Percentiles rank a stretch among this genome's conserved stretches.
phyloP scores from a whole-genome alignment of 2,329 filamentous ascomycete genomes.

The Clathrospora elynae region DNA sequence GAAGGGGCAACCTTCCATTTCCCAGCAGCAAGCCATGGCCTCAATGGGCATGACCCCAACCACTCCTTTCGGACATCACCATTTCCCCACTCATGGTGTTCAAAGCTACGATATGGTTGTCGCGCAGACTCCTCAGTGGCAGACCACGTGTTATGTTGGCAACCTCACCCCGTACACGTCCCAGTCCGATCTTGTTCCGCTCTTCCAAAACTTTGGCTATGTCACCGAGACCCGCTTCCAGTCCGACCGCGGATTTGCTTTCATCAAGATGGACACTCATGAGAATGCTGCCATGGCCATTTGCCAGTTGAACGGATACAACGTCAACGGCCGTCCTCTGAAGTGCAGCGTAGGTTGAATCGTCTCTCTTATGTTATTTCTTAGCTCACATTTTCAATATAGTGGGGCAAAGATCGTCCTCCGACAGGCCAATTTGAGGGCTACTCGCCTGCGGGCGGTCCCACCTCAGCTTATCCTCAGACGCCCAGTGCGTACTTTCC shows the following conservation, averaged over 20 bases:
- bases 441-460: constrained; percentile 75
- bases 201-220: constrained; percentile 98
- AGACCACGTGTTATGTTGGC: constrained; percentile 97
- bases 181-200: constrained; percentile 92
- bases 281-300: constrained; percentile 99
- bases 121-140: constrained; percentile 93
- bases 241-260: constrained; percentile 95
- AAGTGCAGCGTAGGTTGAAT: constrained; percentile 90
- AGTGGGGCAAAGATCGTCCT: constrained; percentile 99
- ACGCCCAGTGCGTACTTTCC: constrained; percentile 86
- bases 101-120: constrained; percentile 98
- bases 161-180: constrained; percentile 98
- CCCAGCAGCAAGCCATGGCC: constrained; percentile 95
- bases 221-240: constrained; percentile 98
- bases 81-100: constrained; percentile 94
- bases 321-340: constrained; percentile 92
- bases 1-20: constrained; percentile 98
- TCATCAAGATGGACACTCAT: constrained; percentile 98
- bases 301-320: constrained; percentile 96
- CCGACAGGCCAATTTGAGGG: constrained; percentile 82
- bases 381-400: constrained; percentile 43
- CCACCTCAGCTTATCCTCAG: constrained; percentile 75
- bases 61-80: constrained; percentile 93
- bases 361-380: constrained; percentile 23
- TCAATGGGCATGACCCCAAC: constrained; percentile 98